Percentiles rank a stretch among this genome's conserved stretches.
phyloP scores from a whole-genome alignment of 73 alveolate species.

The Paramecium primaurelia region DNA sequence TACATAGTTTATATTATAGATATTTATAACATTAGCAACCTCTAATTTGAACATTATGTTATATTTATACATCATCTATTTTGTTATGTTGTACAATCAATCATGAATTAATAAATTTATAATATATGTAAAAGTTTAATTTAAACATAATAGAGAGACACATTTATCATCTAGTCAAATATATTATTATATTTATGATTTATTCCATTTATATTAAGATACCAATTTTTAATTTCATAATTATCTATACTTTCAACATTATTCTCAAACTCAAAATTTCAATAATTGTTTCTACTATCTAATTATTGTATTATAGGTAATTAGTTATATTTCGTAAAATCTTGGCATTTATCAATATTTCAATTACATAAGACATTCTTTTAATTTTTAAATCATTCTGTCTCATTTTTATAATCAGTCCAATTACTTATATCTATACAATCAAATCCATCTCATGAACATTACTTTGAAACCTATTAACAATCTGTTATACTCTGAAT shows the following conservation, averaged over 20 bases:
- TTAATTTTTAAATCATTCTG: background rate
- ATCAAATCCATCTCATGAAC: background rate
- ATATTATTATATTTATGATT: background rate
- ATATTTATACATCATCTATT: background rate
- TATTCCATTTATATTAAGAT: background rate
- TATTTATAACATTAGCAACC: background rate
- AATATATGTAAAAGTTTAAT: background rate
- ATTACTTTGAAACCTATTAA: background rate
- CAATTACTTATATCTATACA: background rate
- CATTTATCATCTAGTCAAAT: background rate
- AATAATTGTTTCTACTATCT: background rate
- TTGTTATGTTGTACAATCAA: background rate
- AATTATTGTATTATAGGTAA: background rate
- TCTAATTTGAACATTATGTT: background rate
- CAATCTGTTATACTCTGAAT: background rate
- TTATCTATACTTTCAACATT: background rate
- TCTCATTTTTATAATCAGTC: background rate
- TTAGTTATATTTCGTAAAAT: background rate
- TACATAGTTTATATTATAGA: background rate
- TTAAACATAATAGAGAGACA: background rate
- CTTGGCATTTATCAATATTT: background rate
- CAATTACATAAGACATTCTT: background rate
- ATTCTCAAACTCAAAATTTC: background rate
- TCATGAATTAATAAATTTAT: background rate
- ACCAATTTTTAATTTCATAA: background rate